phyloP scores from a whole-genome alignment of 2,329 filamentous ascomycete genomes.

The Ophiocordyceps camponoti-leonardi region DNA sequence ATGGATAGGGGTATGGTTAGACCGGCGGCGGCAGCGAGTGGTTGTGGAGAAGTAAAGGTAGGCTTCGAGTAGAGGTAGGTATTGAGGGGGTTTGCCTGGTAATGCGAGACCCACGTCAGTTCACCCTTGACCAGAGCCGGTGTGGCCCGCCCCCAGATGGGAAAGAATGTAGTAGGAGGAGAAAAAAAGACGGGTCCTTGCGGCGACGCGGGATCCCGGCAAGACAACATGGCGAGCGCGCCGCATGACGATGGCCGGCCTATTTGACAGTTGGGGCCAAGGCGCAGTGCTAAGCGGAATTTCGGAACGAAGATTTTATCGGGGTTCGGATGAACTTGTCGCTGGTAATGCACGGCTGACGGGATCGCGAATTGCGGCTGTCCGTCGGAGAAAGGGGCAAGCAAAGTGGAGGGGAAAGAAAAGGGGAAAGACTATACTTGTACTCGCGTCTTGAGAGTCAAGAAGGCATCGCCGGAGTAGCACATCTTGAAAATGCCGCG shows the following conservation, averaged over 20 bases:
- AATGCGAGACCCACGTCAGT: constrained; percentile 27
- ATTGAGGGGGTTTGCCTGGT: constrained; percentile 80
- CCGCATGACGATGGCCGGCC: background rate
- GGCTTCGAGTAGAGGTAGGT: constrained; percentile 89
- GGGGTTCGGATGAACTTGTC: background rate
- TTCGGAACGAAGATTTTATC: background rate
- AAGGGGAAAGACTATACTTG: constrained; percentile 39
- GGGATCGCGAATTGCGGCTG: background rate
- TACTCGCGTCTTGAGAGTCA: constrained; percentile 89
- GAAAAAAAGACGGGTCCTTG: background rate
- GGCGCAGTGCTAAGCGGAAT: no score
- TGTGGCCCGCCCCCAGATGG: background rate
- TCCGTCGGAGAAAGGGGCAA: background rate
- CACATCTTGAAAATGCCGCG: constrained; percentile 99
- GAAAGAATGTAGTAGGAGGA: background rate
- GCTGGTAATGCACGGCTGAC: no score
- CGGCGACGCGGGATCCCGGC: background rate
- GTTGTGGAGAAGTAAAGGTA: constrained; percentile 80
- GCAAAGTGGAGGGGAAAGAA: no score
- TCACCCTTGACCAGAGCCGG: background rate
- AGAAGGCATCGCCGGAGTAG: constrained; percentile 85
- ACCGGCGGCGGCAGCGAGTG: constrained; percentile 76
- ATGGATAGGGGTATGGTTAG: constrained; percentile 97
- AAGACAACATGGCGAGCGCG: background rate
- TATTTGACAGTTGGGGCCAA: background rate